Conservation (phyloP, 2,329 filamentous ascomycete genomes). For the Trichoderma sp. region DNA sequence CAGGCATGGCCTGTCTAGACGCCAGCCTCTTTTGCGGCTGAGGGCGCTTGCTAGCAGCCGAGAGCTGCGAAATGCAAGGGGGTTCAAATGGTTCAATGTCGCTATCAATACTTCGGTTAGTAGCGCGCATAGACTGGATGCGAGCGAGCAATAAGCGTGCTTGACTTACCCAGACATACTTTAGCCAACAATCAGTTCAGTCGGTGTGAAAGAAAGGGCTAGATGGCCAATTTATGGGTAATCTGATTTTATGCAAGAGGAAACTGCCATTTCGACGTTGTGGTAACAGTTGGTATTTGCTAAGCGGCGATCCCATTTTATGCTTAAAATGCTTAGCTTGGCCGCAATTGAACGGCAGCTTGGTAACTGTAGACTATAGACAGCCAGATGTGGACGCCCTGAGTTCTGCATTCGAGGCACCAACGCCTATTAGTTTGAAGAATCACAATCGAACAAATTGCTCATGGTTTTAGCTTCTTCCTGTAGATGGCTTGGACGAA, state of each 20-base stretch:
- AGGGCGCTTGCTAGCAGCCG: slow-evolving; percentile 11
- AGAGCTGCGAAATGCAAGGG: slow-evolving; percentile 16
- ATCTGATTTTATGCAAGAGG: not conserved
- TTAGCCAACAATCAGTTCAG: not conserved
- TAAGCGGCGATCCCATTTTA: slow-evolving; percentile 8
- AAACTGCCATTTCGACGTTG: not conserved
- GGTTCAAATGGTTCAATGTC: not conserved
- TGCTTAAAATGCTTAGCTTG: slow-evolving; percentile 5
- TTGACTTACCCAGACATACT: not conserved
- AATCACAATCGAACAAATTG: not conserved
- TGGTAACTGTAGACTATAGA: not conserved
- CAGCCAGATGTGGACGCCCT: not conserved
- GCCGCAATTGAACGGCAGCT: not conserved
- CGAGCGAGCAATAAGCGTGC: not conserved
- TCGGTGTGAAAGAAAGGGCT: not conserved
- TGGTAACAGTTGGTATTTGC: not conserved
- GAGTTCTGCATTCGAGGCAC: not conserved
- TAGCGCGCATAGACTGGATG: not conserved
- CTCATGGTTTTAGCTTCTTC: not conserved
- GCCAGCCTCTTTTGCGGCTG: slow-evolving; percentile 20
- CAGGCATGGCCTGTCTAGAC: not conserved
- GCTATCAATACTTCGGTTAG: slow-evolving; percentile 1
- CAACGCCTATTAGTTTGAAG: not conserved
- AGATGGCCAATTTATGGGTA: not conserved
- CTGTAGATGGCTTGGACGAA: not conserved